Base-by-base conservation (phyloP, 148 eudicot genomes). In the Selenicereus undatus region DNA sequence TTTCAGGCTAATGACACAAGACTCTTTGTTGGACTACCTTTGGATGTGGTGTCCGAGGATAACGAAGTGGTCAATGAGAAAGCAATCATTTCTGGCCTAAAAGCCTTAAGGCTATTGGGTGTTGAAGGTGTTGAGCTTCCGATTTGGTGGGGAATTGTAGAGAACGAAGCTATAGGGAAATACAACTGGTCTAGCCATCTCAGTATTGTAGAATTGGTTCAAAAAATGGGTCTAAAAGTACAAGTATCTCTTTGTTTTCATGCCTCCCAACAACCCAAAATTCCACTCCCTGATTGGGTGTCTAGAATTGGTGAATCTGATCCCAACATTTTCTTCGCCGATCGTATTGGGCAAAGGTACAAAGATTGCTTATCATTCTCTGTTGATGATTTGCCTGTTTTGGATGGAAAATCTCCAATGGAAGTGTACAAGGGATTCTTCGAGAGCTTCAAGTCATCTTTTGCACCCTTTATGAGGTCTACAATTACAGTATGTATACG, bases 101-200 rank as follows among this genome's bases (percentile, higher is more conserved):
- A 83, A 79, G 97, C 97, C n/a, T 78, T 95, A 82, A 90, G 93
- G 77, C 84, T 95, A 54, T 80, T 95, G 84, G 98, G 98, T 0
- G 91, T 93, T 35, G 91, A 89, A 26, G 97, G 98, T n/a, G 96
- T 95, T 9, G 98, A 95, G 87, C 95, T 95, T 58, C 96, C 98
- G 0, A 74, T 95, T 14, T 95, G 96, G 96, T 95, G 98, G 98
- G 96, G 98, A 16, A 48, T 90, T 45, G 96, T 85, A 11, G 98
- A 95, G 88, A 90, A 84, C 48, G 88, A 93, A 56, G 82, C 88
- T 39, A 88, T 84, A 88, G 97, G 97, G 16, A 80, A 88, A 26
- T 95, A 95, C 36, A 79, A 91, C 36, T 95, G 98, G 98, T 86
- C 94, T 16, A 91, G 94, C 32, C 93, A 93, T 84, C 90, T 85